Evolutionary conservation across 202 grass and related monocot genomes (phyloP).

Genomic region (Dendrocalamus latiflorus): DNA sequence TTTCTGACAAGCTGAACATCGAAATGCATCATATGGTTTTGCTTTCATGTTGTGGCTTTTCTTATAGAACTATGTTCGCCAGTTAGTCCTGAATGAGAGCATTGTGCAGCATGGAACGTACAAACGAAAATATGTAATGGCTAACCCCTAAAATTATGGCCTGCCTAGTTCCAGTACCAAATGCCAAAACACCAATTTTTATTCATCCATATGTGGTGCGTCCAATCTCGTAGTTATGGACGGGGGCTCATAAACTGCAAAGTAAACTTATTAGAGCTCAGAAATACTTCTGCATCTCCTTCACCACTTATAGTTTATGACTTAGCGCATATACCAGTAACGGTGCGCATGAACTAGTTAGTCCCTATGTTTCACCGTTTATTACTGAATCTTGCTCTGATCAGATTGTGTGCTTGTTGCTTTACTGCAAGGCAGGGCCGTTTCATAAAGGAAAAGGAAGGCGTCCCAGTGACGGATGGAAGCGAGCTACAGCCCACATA

Average conservation of each 20-base stretch:
- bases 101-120: too few species aligned
- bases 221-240: not conserved
- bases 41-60: not conserved
- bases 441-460: conserved; percentile 62
- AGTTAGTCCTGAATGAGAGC: too few species aligned
- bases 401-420: not conserved
- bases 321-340: not conserved
- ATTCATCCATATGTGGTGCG: not conserved
- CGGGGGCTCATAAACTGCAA: too few species aligned
- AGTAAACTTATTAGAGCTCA: not conserved
- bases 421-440: conserved; percentile 51
- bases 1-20: not conserved
- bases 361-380: not conserved
- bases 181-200: too few species aligned
- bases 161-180: too few species aligned
- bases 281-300: not conserved
- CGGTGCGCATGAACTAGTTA: not conserved
- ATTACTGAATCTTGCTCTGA: not conserved
- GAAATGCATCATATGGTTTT: not conserved
- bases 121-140: too few species aligned
- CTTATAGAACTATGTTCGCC: too few species aligned
- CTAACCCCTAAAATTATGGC: too few species aligned
- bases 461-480: not conserved
- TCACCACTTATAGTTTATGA: not conserved
- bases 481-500: conserved; percentile 4